These are phyloP conservation scores for Aspergillus fischeri DNA, from an alignment of 2,329 filamentous ascomycete species.

Conservation along the genomic window DNA sequence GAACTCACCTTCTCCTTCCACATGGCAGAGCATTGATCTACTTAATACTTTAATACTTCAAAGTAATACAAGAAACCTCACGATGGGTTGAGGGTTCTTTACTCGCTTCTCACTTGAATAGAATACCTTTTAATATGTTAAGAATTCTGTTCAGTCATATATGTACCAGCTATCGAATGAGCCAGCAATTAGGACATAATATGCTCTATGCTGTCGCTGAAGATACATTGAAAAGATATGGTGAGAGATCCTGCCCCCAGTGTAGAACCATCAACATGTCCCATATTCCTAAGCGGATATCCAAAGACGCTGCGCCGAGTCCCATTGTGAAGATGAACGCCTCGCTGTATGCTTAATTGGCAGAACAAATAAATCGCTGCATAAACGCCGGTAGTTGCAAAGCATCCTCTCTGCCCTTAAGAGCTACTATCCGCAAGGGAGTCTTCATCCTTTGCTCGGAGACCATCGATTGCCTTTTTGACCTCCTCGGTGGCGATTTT, in stretches of 20 bases:
- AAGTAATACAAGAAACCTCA: too few relatives aligned
- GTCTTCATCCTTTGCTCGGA: conserved; percentile 21
- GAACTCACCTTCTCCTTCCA: background rate
- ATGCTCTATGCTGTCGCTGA: background rate
- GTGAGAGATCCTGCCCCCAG: background rate
- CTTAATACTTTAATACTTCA: background rate
- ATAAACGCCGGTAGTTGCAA: conserved; percentile 18
- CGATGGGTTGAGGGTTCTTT: too few relatives aligned
- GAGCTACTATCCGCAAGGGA: conserved; percentile 12
- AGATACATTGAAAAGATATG: background rate
- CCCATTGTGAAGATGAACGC: conserved; percentile 11
- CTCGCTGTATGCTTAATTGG: conserved; percentile 10
- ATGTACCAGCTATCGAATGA: background rate
- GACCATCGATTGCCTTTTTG: conserved; percentile 59
- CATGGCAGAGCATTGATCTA: background rate
- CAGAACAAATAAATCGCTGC: conserved; percentile 12
- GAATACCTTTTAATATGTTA: background rate
- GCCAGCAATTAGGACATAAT: background rate
- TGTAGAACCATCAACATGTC: background rate
- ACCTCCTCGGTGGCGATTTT: conserved; percentile 75
- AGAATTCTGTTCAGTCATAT: background rate
- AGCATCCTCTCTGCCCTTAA: conserved; percentile 9
- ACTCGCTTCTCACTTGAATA: background rate
- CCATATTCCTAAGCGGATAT: background rate
- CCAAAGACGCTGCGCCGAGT: background rate